Evolutionary conservation across 2,329 filamentous ascomycete species (phyloP).

Genomic region (Fonsecaea pedrosoi): DNA sequence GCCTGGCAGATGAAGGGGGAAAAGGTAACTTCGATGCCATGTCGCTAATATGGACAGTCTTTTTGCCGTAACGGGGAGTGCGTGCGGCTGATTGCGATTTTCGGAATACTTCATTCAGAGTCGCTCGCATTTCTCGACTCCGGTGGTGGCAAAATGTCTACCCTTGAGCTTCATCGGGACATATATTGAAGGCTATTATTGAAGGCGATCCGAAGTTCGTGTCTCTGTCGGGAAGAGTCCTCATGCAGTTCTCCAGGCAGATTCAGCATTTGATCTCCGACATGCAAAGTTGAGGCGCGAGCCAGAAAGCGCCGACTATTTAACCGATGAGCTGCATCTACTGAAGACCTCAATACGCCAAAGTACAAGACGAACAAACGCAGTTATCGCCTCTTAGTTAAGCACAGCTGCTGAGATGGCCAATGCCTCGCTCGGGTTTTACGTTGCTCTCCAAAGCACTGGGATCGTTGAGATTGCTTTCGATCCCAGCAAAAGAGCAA

Average conservation of each 20-base stretch:
- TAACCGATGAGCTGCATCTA: not conserved
- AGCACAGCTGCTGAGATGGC: not conserved
- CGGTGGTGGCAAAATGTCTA: not conserved
- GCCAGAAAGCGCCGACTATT: not conserved
- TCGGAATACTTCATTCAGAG: not conserved
- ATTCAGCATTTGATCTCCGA: not conserved
- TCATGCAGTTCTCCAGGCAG: not conserved
- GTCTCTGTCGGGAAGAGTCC: not conserved
- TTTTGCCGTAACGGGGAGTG: not conserved
- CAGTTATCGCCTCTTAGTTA: not conserved
- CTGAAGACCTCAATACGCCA: not conserved
- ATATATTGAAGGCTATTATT: conserved; percentile 1
- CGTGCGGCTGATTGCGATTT: not conserved
- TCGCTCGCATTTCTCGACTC: not conserved
- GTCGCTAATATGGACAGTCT: no score
- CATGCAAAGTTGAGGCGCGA: not conserved
- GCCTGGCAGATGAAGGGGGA: no score
- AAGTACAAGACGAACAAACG: not conserved
- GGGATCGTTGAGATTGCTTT: conserved; percentile 26
- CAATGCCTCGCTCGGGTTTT: conserved; percentile 6
- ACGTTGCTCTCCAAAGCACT: conserved; percentile 27
- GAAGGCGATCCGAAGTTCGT: not conserved
- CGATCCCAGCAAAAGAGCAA: conserved; percentile 12
- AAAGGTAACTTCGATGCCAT: no score
- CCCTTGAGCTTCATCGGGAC: not conserved